Conservation (phyloP, 805 yeast species). For the Debaryomyces hansenii region DNA sequence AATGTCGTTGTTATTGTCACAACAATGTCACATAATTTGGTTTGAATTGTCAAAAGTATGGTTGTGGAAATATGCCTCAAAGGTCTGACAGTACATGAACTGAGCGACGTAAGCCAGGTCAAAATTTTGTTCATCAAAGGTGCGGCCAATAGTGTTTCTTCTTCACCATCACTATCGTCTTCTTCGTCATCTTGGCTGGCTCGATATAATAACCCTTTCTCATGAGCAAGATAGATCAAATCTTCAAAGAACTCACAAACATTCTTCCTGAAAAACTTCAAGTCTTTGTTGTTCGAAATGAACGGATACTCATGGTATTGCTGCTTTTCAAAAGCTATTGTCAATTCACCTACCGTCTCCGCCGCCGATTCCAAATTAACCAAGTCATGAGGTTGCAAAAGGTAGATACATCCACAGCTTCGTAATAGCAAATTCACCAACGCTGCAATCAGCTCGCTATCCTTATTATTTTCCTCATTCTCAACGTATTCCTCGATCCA, state of each 20-base stretch:
- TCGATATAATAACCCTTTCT: slow-evolving; percentile 56
- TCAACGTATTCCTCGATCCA: slow-evolving; percentile 36
- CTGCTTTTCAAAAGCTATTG: slow-evolving; percentile 60
- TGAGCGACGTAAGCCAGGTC: slow-evolving; percentile 75
- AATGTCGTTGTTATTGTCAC: slow-evolving; percentile 33
- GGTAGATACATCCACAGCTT: slow-evolving; percentile 68
- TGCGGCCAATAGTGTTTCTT: slow-evolving; percentile 25
- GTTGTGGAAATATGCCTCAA: slow-evolving; percentile 68
- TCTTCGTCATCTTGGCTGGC: slow-evolving; percentile 14
- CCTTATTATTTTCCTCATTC: slow-evolving; percentile 16
- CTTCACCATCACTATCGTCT: slow-evolving; percentile 21
- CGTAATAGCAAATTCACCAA: slow-evolving; percentile 69
- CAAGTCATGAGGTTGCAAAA: slow-evolving; percentile 75
- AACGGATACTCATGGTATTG: slow-evolving; percentile 70
- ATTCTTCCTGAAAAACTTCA: slow-evolving; percentile 53
- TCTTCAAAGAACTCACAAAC: slow-evolving; percentile 55
- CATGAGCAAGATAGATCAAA: slow-evolving; percentile 54
- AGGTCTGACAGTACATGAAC: slow-evolving; percentile 69
- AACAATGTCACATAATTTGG: slow-evolving; percentile 54
- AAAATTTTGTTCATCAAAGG: slow-evolving; percentile 55
- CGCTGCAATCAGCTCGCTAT: slow-evolving; percentile 53
- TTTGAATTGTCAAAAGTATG: slow-evolving; percentile 58
- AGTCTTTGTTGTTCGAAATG: slow-evolving; percentile 45
- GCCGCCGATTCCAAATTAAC: slow-evolving; percentile 65
- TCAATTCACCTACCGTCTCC: slow-evolving; percentile 73